Base-by-base conservation (phyloP, 2,329 filamentous ascomycete species). In the Orbilia blumenaviensis region DNA sequence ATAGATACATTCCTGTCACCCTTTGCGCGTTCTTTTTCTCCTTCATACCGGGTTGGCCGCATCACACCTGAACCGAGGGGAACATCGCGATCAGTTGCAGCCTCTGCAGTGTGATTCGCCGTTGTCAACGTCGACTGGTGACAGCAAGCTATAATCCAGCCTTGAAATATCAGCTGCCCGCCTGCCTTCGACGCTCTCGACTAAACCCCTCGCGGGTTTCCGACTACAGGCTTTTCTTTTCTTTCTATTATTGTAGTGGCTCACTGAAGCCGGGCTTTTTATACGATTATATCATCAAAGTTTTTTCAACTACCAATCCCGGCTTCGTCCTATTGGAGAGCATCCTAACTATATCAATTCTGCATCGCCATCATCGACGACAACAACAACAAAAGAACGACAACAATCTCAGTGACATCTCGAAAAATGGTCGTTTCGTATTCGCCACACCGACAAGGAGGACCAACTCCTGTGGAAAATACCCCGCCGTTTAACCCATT, bases 361-460 rank as follows among this genome's bases (percentile, higher is more conserved):
- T 46, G n/a, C n/a, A n/a, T n/a, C n/a, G n/a, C n/a, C n/a, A n/a
- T n/a, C n/a, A n/a, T n/a, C n/a, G n/a, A n/a, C n/a, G n/a, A n/a
- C n/a, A n/a, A n/a, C n/a, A n/a, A n/a, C n/a, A n/a, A n/a, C n/a
- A n/a, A n/a, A n/a, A n/a, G n/a, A n/a, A n/a, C n/a, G n/a, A n/a
- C 14, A 52, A 34, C 23, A 50, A 46, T 48, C 16, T 58, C 66
- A 38, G 23, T 7, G 14, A 12, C 12, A 48, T 54, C 27, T 10
- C 42, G 16, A 60, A 78, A 75, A 73, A 80, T 80, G 79, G 78
- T 78, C 56, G 66, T 77, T 72, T 80, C 66, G 9, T 71, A 73
- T 21, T 79, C 78, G 42, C 79, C 79, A 58, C 79, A 80, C 68
- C 75, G 77, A 63, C 77, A 79, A 75, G 75, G 78, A 71, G 78